A percentile compares a stretch with the other conserved stretches of the same genome.
Evolutionary conservation across 148 eudicot genomes (phyloP).

Genomic region (Gaultheria prostrata): DNA sequence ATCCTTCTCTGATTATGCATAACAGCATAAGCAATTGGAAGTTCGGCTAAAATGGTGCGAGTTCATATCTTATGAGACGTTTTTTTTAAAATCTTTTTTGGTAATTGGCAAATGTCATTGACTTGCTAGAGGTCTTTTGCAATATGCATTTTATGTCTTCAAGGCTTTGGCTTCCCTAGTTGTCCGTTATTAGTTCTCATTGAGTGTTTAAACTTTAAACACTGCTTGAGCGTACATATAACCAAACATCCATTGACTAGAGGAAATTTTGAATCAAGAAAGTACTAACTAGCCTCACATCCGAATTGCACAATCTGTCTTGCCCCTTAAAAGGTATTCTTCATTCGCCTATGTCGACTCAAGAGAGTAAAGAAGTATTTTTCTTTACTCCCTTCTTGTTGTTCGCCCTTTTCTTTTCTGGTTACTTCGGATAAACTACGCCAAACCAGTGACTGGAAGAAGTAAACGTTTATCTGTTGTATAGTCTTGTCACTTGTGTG

Average conservation of each 20-base stretch:
- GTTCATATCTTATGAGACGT: not conserved
- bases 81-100: not conserved
- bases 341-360: not conserved
- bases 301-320: not conserved
- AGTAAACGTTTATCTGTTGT: not conserved
- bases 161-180: conserved; percentile 3
- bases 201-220: not conserved
- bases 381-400: not conserved
- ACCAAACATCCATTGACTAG: not conserved
- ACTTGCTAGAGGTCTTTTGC: not conserved
- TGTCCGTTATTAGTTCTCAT: not conserved
- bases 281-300: not conserved
- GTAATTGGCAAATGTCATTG: not conserved
- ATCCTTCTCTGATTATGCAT: not conserved
- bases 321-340: not conserved
- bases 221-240: not conserved
- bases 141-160: not conserved
- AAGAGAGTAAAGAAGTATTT: not conserved
- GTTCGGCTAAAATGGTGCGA: not conserved
- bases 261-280: not conserved
- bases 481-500: not conserved
- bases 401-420: not conserved
- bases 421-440: not conserved
- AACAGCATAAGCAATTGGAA: not conserved
- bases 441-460: not conserved